Evolutionary conservation across 2,329 filamentous ascomycete species (phyloP).

Genomic region (Zasmidium citrigriseum): DNA sequence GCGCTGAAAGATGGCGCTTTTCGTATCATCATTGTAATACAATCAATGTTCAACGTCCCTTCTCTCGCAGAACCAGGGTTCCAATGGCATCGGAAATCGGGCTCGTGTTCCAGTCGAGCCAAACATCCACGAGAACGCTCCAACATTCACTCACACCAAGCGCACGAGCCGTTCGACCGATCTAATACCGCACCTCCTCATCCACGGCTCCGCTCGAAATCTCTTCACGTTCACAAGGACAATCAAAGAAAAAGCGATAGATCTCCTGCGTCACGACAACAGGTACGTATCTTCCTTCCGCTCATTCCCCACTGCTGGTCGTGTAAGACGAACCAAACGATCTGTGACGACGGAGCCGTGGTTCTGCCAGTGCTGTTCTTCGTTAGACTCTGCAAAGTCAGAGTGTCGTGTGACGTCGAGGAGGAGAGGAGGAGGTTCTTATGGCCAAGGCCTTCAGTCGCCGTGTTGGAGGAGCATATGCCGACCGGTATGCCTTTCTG

Average conservation of each 20-base stretch:
- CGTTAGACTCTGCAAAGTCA: not conserved
- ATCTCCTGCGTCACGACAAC: not conserved
- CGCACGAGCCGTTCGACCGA: not conserved
- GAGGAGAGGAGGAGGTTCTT: not conserved
- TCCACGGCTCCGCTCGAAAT: not conserved
- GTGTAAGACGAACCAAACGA: not conserved
- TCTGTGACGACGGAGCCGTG: not conserved
- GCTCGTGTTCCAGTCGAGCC: not conserved
- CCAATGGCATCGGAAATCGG: no score
- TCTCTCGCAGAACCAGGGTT: no score
- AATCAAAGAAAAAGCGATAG: not conserved
- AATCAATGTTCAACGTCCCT: no score
- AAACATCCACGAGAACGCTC: not conserved
- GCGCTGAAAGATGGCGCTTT: no score
- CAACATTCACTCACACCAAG: not conserved
- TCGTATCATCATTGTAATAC: no score
- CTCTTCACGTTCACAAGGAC: not conserved
- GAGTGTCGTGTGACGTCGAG: not conserved
- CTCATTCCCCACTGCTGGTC: not conserved
- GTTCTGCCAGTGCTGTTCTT: not conserved
- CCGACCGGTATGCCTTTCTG: conserved; percentile 1
- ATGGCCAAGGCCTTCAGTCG: not conserved
- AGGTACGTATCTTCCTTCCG: not conserved
- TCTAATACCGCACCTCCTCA: not conserved
- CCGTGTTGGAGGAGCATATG: not conserved